phyloP scores from a whole-genome alignment of 805 yeast species.

The Saccharomyces mikatae region DNA sequence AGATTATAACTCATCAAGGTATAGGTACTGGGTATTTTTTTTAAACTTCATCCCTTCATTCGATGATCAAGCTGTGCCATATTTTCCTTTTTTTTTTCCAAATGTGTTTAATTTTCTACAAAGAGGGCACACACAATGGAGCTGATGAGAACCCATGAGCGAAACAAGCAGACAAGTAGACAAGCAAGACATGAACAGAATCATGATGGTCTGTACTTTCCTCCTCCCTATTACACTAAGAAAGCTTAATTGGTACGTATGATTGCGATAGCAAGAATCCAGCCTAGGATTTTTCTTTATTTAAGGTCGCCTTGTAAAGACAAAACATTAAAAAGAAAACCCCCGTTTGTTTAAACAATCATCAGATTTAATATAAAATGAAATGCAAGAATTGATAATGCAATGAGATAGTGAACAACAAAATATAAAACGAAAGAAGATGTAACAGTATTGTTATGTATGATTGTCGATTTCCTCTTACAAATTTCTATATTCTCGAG shows the following conservation, averaged over 20 bases:
- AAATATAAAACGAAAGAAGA: too few species aligned
- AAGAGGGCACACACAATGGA: not conserved
- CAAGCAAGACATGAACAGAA: not conserved
- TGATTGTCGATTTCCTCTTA: too few species aligned
- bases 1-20: constrained; percentile 12
- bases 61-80: not conserved
- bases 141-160: not conserved
- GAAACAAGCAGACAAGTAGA: not conserved
- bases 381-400: too few species aligned
- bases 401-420: too few species aligned
- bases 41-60: not conserved
- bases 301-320: not conserved
- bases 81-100: not conserved
- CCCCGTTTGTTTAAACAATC: too few species aligned
- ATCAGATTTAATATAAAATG: too few species aligned
- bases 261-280: too few species aligned
- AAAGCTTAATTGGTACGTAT: too few species aligned
- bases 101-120: not conserved
- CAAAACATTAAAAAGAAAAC: not conserved
- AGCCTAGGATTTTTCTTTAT: not conserved
- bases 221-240: too few species aligned
- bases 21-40: not conserved
- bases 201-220: too few species aligned
- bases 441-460: too few species aligned
- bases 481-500: too few species aligned